Conservation (phyloP, 1,139 yeast species). For the Geotrichum citri-aurantii region DNA sequence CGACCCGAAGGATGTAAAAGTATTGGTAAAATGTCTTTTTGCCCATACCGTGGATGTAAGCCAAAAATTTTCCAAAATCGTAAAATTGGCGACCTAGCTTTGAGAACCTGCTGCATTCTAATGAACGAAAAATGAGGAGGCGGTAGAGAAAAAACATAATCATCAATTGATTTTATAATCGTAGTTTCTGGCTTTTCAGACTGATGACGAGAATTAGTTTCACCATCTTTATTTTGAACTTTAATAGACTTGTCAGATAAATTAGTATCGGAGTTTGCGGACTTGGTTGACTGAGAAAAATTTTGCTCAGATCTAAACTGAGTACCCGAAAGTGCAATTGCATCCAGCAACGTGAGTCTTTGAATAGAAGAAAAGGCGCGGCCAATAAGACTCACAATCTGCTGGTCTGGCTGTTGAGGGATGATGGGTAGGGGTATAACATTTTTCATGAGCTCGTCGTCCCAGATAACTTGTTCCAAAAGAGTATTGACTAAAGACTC, state of each 20-base stretch:
- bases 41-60: slow-evolving; percentile 33
- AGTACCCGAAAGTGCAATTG: slow-evolving; percentile 6
- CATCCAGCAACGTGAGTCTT: slow-evolving; percentile 10
- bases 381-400: slow-evolving; percentile 2
- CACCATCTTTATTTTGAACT: not conserved
- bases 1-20: slow-evolving; percentile 32
- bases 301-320: not conserved
- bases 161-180: slow-evolving; percentile 6
- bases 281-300: not conserved
- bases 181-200: slow-evolving; percentile 2
- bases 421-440: slow-evolving; percentile 21
- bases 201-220: slow-evolving; percentile 16
- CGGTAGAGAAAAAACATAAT: slow-evolving; percentile 4
- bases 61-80: slow-evolving; percentile 39
- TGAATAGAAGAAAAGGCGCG: slow-evolving; percentile 11
- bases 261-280: not conserved
- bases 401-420: slow-evolving; percentile 13
- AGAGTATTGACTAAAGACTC: slow-evolving; percentile 31
- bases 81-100: slow-evolving; percentile 36
- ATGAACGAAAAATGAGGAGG: slow-evolving; percentile 25
- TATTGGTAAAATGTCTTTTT: slow-evolving; percentile 30
- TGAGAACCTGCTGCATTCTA: slow-evolving; percentile 29
- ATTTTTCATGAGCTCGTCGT: slow-evolving; percentile 33
- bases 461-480: slow-evolving; percentile 45
- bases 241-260: not conserved